Evolutionary conservation across 108 stramenopile species (phyloP).

Genomic region (Schizochytrium sp.): DNA sequence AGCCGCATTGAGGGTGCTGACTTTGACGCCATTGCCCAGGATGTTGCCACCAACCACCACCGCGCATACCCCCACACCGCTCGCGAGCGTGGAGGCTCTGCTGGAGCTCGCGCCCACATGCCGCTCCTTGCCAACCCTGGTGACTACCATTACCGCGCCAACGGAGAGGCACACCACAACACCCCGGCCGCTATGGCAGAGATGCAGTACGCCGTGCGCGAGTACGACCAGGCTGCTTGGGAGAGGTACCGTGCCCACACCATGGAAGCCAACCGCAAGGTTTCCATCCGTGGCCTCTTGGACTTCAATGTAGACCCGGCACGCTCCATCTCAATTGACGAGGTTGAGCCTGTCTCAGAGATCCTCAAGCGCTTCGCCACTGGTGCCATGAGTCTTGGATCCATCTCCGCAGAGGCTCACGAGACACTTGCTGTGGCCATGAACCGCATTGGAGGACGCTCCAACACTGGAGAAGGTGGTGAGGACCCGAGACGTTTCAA

Average conservation of each 20-base stretch:
- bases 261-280: constrained; percentile 88
- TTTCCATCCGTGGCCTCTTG: constrained; percentile 91
- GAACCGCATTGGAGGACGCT: constrained; percentile 88
- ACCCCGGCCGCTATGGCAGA: constrained; percentile 92
- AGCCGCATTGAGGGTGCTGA: constrained; percentile 95
- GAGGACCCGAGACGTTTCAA: constrained; percentile 87
- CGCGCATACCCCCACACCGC: constrained; percentile 81
- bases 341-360: constrained; percentile 88
- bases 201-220: constrained; percentile 74
- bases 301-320: constrained; percentile 90
- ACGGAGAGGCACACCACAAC: constrained; percentile 97
- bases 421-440: constrained; percentile 92
- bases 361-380: constrained; percentile 95
- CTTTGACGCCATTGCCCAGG: constrained; percentile 93
- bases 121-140: constrained; percentile 92
- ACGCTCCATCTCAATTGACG: constrained; percentile 84
- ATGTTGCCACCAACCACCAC: constrained; percentile 89
- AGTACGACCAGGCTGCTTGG: constrained; percentile 50
- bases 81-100: not conserved
- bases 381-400: constrained; percentile 94
- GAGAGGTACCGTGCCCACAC: constrained; percentile 57
- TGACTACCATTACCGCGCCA: constrained; percentile 93
- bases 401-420: constrained; percentile 92
- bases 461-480: constrained; percentile 95
- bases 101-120: constrained; percentile 67